Percentiles rank a stretch among this genome's conserved stretches.
Evolutionary conservation across 345 rosid genomes (phyloP).

Genomic region (Gossypium longicalyx): DNA sequence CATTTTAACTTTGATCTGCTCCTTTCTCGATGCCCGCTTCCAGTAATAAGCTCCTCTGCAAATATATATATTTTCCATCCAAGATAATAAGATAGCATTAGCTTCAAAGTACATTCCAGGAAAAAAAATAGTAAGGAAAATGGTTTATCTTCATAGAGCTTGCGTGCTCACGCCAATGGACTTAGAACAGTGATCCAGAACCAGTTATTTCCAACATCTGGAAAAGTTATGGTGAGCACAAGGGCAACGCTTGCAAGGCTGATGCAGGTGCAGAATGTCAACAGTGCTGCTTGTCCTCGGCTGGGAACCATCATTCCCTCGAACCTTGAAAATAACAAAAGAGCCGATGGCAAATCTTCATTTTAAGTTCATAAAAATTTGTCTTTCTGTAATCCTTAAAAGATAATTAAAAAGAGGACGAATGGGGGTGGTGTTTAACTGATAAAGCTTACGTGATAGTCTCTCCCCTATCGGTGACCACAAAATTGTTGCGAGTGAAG

Average conservation of each 20-base stretch:
- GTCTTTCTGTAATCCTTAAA: background rate
- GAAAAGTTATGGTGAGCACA: conserved; percentile 79
- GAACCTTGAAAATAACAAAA: conserved; percentile 39
- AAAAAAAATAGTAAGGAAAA: background rate
- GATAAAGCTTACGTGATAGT: conserved; percentile 60
- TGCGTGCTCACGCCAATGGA: conserved; percentile 76
- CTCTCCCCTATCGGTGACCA: conserved; percentile 79
- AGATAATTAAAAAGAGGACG: background rate
- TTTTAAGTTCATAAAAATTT: background rate
- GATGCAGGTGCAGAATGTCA: conserved; percentile 93
- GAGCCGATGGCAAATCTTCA: background rate
- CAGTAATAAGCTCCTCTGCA: conserved; percentile 84
- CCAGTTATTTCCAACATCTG: conserved; percentile 90
- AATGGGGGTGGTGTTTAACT: background rate
- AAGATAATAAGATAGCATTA: conserved; percentile 8
- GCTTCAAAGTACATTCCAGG: background rate
- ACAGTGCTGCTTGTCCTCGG: conserved; percentile 88
- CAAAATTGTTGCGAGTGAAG: conserved; percentile 81
- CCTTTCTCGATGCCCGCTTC: conserved; percentile 87
- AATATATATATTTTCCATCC: background rate
- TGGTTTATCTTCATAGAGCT: background rate
- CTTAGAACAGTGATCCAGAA: conserved; percentile 71
- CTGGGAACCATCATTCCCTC: conserved; percentile 89
- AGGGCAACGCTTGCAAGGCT: conserved; percentile 92
- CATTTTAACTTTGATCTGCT: conserved; percentile 86